Conservation (phyloP, 208 protist genomes). For the Naegleria fowleri region DNA sequence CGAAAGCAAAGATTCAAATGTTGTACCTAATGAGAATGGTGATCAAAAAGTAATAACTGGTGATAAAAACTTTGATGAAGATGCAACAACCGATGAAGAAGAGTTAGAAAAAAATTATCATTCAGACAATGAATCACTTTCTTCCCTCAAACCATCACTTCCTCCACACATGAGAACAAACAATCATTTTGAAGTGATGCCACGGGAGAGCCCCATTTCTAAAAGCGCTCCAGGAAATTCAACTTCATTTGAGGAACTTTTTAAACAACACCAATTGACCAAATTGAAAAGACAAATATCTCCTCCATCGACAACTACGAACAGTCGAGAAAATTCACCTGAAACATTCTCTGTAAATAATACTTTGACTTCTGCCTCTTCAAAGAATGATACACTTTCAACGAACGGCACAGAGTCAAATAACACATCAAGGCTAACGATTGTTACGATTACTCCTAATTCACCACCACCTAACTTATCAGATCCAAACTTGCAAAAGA, state of each 20-base stretch:
- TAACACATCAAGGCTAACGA: no score
- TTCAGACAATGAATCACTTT: background rate
- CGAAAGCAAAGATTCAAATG: background rate
- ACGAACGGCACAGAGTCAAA: no score
- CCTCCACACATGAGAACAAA: background rate
- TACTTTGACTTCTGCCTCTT: no score
- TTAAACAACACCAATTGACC: background rate
- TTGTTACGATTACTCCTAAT: no score
- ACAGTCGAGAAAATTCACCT: background rate
- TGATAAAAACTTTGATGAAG: no score
- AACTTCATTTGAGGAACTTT: background rate
- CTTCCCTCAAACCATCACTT: background rate
- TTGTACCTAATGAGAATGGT: background rate
- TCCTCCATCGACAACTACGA: background rate
- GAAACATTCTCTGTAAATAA: no score
- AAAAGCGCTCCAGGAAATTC: background rate
- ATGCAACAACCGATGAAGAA: background rate
- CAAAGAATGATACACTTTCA: no score
- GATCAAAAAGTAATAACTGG: background rate
- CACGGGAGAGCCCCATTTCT: background rate
- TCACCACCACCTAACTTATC: background rate
- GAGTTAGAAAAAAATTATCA: background rate
- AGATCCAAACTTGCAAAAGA: background rate
- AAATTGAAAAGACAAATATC: background rate
- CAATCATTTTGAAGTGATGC: background rate